Conservation (phyloP, 768 basidiomycete species). For the Sutorius australiensis region DNA sequence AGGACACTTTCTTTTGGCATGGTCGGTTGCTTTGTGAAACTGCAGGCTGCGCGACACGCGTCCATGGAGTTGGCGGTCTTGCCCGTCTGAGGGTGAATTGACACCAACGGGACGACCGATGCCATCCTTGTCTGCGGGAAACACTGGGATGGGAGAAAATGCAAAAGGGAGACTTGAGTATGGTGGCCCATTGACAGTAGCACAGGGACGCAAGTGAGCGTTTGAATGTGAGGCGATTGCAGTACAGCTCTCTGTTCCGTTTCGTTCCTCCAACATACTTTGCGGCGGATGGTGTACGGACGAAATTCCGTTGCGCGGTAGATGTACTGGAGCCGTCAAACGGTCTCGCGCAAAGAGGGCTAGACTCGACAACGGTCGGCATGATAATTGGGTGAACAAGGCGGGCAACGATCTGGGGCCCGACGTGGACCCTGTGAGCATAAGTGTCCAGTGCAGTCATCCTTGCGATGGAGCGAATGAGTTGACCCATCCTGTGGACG, state of each 20-base stretch:
- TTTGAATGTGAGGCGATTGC: not conserved
- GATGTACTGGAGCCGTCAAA: constrained; percentile 4
- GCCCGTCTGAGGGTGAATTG: constrained; percentile 5
- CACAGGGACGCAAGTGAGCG: not conserved
- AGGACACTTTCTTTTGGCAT: constrained; percentile 16
- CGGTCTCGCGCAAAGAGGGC: constrained; percentile 1
- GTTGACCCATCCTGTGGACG: not conserved
- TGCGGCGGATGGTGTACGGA: not conserved
- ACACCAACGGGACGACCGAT: constrained; percentile 5
- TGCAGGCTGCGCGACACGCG: not conserved
- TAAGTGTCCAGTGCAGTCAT: constrained; percentile 72
- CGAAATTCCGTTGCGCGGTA: constrained; percentile 3
- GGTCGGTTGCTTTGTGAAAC: not conserved
- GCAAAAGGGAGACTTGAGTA: not conserved
- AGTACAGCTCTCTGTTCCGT: not conserved
- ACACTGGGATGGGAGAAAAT: not conserved
- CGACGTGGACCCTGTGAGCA: constrained; percentile 81
- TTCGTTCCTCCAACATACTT: not conserved
- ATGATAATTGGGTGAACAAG: constrained; percentile 28
- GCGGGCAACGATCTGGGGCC: constrained; percentile 50
- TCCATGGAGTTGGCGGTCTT: constrained; percentile 1
- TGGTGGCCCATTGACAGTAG: not conserved
- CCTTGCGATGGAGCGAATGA: constrained; percentile 36
- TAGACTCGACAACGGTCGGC: constrained; percentile 23
- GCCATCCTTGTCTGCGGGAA: not conserved